Base-by-base conservation (phyloP, 106 monocot species). In the Acanthochlamys bracteata region DNA sequence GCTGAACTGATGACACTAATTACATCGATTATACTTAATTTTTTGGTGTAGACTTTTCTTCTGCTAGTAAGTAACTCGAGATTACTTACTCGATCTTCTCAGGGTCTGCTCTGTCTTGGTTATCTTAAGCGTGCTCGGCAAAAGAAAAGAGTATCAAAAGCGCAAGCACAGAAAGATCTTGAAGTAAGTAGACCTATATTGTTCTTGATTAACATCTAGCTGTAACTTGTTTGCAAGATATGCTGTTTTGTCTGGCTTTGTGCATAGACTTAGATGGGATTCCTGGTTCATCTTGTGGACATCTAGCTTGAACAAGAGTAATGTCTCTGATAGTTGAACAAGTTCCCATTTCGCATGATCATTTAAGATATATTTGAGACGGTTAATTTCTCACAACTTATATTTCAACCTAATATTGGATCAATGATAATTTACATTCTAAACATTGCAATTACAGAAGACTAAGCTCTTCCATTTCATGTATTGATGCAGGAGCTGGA, bases 31-130 rank as follows among this genome's bases (percentile, higher is more conserved):
- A 45, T 49, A 4, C 12, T 17, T 49, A 49, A 49, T 17, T 10
- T 49, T 14, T 4, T 49, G n/a, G n/a, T n/a, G n/a, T 9, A 12
- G 2, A 49, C 10, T 49, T 49, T 49, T 10, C 6, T 9, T 17
- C 15, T 49, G 12, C 49, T 49, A 14, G 2, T 49, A 49, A 49
- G 10, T 49, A 49, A 49, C 33, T 33, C 6, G 33, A 6, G 6
- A 33, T 33, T 33, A 33, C 4, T 33, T 33, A 33, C 6, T 3
- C 6, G 33, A 33, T 33, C 49, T 49, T 49, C 74, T 61, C 74
- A 96, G 96, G 96, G 96, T 55, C 57, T 85, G 10, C 57, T 84
- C 39, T 96, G 96, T 74, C 68, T 98, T 74, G 91, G 88, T 56
- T 80, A 81, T 51, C 56, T 88, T 47, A 98, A 98, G 68, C 91